These are phyloP conservation scores for Geosmithia morbida DNA, from an alignment of 2,329 filamentous ascomycete species.

Conservation along the genomic window DNA sequence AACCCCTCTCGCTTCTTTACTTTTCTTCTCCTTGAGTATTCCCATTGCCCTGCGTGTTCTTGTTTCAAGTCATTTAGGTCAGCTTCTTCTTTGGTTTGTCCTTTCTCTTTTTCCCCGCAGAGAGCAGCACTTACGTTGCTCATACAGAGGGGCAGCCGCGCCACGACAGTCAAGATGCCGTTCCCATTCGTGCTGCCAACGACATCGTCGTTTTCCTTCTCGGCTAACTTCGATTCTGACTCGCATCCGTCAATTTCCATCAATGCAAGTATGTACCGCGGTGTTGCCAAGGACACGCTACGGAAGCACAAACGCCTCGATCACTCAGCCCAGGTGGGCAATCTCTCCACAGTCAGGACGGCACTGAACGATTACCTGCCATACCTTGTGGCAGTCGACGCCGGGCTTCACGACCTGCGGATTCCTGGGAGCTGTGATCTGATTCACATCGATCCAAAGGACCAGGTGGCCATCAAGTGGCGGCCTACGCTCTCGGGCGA, in stretches of 20 bases:
- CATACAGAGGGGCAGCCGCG: not conserved
- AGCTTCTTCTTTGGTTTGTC: not conserved
- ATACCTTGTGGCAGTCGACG: slow-evolving; percentile 65
- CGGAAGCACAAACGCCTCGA: slow-evolving; percentile 86
- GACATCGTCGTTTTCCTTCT: slow-evolving; percentile 75
- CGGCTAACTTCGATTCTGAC: slow-evolving; percentile 58
- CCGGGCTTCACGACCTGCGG: slow-evolving; percentile 43
- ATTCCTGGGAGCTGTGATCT: slow-evolving; percentile 33
- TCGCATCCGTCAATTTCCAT: slow-evolving; percentile 84
- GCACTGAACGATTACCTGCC: slow-evolving; percentile 67
- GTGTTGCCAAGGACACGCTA: slow-evolving; percentile 66
- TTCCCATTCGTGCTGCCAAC: slow-evolving; percentile 82
- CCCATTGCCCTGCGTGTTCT: not conserved
- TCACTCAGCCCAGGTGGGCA: slow-evolving; percentile 50
- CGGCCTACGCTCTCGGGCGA: slow-evolving; percentile 59
- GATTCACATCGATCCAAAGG: slow-evolving; percentile 34
- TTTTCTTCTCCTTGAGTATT: not conserved
- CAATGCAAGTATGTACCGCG: slow-evolving; percentile 68
- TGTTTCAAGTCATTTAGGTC: not conserved
- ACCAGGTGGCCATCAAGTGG: slow-evolving; percentile 34
- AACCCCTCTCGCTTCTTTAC: not conserved
- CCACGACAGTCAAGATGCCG: slow-evolving; percentile 52
- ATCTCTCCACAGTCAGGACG: slow-evolving; percentile 55
- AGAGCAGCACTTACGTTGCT: not conserved
- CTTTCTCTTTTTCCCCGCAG: not conserved